Conservation (phyloP, 768 basidiomycete species). For the Boletus subcaerulescens region DNA sequence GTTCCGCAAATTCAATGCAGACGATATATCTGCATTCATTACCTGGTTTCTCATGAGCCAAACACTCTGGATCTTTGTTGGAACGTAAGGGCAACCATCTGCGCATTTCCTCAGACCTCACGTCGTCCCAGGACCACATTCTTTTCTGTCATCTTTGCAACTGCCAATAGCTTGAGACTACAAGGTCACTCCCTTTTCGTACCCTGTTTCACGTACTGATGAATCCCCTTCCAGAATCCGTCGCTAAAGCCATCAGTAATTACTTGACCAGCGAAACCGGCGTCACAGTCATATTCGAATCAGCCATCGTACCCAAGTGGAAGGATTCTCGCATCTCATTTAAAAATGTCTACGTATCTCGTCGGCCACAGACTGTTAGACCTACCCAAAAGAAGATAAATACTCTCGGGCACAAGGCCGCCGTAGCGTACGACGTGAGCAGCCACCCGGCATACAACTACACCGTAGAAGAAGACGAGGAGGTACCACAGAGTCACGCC, state of each 20-base stretch:
- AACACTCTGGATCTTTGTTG: slow-evolving; percentile 91
- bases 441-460: slow-evolving; percentile 71
- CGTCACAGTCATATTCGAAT: slow-evolving; percentile 93
- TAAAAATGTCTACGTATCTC: slow-evolving; percentile 93
- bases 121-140: slow-evolving; percentile 73
- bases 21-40: slow-evolving; percentile 94
- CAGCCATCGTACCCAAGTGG: slow-evolving; percentile 97
- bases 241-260: slow-evolving; percentile 86
- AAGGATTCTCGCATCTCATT: slow-evolving; percentile 94
- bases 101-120: background rate
- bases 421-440: slow-evolving; percentile 72
- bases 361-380: slow-evolving; percentile 49
- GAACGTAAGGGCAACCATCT: slow-evolving; percentile 41
- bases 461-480: slow-evolving; percentile 59
- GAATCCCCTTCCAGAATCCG: slow-evolving; percentile 52
- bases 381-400: slow-evolving; percentile 15
- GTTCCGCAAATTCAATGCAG: slow-evolving; percentile 92
- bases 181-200: slow-evolving; percentile 53
- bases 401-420: slow-evolving; percentile 49
- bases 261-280: slow-evolving; percentile 94
- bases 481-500: slow-evolving; percentile 24
- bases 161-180: slow-evolving; percentile 79
- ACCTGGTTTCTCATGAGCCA: slow-evolving; percentile 97
- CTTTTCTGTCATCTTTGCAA: slow-evolving; percentile 89
- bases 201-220: background rate